Evolutionary conservation across 176 grass and related monocot genomes (phyloP).

Genomic region (Musa acuminata): DNA sequence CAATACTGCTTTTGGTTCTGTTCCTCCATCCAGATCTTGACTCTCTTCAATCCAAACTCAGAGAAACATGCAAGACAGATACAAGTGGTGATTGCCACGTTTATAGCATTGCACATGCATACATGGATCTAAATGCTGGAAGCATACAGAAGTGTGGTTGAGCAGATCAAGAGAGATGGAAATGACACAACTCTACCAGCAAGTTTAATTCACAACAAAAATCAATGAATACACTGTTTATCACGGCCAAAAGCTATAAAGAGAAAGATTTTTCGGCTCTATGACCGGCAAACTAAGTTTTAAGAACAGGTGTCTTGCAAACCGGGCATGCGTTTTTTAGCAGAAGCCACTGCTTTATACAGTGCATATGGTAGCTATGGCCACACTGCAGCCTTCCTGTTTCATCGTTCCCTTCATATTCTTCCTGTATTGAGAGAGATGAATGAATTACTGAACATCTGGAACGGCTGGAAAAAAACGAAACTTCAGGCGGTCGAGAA

Average conservation of each 20-base stretch:
- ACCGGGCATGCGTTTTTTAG: conserved; percentile 81
- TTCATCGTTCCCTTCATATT: conserved; percentile 54
- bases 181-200: too few species aligned
- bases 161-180: too few species aligned
- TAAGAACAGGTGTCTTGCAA: conserved; percentile 57
- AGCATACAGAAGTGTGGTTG: too few species aligned
- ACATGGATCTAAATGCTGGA: too few species aligned
- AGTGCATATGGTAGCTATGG: conserved; percentile 64
- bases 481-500: background rate
- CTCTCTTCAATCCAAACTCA: too few species aligned
- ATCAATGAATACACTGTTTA: too few species aligned
- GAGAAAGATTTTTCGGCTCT: background rate
- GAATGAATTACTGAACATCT: background rate
- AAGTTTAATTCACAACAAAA: too few species aligned
- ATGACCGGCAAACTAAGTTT: background rate
- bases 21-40: too few species aligned
- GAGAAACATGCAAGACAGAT: too few species aligned
- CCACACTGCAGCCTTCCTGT: conserved; percentile 60
- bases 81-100: too few species aligned
- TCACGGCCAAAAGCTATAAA: background rate
- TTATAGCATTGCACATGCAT: too few species aligned
- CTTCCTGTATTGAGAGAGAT: conserved; percentile 42
- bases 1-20: too few species aligned
- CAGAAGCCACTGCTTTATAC: conserved; percentile 87
- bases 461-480: background rate